Percentiles rank a stretch among this genome's conserved stretches.
phyloP scores from a whole-genome alignment of 2,329 filamentous ascomycete genomes.

The Acrocalymma vagum region DNA sequence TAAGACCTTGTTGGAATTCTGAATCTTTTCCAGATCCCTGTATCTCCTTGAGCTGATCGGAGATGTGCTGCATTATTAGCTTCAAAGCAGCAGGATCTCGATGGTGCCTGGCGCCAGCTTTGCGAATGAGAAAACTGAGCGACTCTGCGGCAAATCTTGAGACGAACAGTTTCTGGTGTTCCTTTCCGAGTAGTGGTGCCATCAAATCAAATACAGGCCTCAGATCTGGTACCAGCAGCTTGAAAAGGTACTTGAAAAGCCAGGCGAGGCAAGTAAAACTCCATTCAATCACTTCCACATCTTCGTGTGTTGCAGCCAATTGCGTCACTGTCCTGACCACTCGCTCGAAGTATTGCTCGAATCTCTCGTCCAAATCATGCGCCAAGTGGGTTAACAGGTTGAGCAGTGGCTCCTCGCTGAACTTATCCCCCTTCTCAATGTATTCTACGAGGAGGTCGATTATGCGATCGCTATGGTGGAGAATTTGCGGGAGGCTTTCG shows the following conservation, averaged over 20 bases:
- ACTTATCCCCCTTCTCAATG: constrained; percentile 78
- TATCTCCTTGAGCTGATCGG: constrained; percentile 70
- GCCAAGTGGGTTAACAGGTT: constrained; percentile 92
- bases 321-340: constrained; percentile 79
- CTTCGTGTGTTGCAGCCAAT: constrained; percentile 78
- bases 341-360: constrained; percentile 86
- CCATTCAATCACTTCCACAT: constrained; percentile 95
- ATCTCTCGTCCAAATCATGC: constrained; percentile 86
- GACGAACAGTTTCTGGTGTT: constrained; percentile 84
- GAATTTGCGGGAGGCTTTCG: constrained; percentile 89
- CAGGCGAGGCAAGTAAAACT: constrained; percentile 94
- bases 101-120: constrained; percentile 80
- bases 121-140: constrained; percentile 90
- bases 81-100: constrained; percentile 75
- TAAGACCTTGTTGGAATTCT: constrained; percentile 85
- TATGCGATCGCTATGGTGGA: constrained; percentile 89
- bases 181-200: constrained; percentile 82
- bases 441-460: constrained; percentile 79
- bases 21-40: constrained; percentile 65
- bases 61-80: constrained; percentile 75
- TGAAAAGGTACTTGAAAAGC: constrained; percentile 95
- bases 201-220: constrained; percentile 85
- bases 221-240: constrained; percentile 84
- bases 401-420: constrained; percentile 85
- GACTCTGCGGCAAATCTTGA: constrained; percentile 93